phyloP scores from a whole-genome alignment of 2,329 filamentous ascomycete species.

The Aspergillus brunneoviolaceus region DNA sequence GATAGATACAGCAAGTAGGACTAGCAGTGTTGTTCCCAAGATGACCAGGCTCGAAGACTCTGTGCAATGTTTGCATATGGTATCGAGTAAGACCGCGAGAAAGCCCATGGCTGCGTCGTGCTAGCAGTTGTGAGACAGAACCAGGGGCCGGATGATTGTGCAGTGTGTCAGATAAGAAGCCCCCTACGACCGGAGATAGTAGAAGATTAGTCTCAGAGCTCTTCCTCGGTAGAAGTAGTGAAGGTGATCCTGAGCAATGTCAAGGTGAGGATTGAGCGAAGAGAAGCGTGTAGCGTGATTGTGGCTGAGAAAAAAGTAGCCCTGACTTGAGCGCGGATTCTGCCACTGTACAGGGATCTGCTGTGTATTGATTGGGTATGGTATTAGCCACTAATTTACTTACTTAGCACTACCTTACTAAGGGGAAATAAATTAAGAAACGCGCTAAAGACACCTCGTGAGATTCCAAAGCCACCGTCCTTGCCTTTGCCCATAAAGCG shows the following conservation, averaged over 20 bases:
- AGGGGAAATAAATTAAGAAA: too few species aligned
- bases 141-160: neutral
- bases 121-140: neutral
- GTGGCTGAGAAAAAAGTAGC: too few species aligned
- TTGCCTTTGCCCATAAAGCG: too few species aligned
- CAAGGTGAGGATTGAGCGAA: neutral
- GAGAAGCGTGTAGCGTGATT: too few species aligned
- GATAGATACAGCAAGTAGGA: constrained; percentile 58
- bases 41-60: constrained; percentile 49
- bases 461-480: too few species aligned
- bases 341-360: too few species aligned
- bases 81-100: constrained; percentile 49
- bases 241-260: neutral
- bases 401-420: too few species aligned
- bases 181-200: neutral
- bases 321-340: too few species aligned
- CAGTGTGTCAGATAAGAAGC: constrained; percentile 14
- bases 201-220: neutral
- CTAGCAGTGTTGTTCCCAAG: constrained; percentile 43
- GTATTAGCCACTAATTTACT: too few species aligned
- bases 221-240: neutral
- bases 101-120: constrained; percentile 48
- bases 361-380: too few species aligned
- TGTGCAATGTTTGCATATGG: constrained; percentile 47
- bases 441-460: too few species aligned